Evolutionary conservation across 2,329 filamentous ascomycete species (phyloP).

Genomic region (Hyphodiscus sp.): DNA sequence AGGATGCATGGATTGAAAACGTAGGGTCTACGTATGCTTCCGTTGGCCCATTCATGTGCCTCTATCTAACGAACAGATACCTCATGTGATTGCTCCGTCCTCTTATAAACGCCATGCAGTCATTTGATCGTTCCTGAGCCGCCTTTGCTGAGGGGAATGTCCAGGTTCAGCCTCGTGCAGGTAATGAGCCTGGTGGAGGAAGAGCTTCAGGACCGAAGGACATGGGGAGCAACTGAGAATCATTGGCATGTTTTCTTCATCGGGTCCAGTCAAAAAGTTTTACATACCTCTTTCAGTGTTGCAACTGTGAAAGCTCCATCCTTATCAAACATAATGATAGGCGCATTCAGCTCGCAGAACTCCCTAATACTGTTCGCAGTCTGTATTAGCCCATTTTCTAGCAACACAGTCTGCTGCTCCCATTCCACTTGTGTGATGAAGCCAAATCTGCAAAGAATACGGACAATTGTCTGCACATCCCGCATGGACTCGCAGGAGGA

Average conservation of each 20-base stretch:
- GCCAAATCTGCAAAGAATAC: constrained; percentile 29
- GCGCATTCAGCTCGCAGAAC: constrained; percentile 62
- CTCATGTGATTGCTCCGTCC: neutral
- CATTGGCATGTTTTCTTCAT: neutral
- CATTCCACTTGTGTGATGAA: neutral
- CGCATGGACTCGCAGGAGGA: constrained; percentile 71
- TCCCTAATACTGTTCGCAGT: constrained; percentile 59
- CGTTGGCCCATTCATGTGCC: neutral
- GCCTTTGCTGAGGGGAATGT: neutral
- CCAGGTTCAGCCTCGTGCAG: constrained; percentile 11
- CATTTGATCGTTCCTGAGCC: neutral
- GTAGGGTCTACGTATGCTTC: neutral
- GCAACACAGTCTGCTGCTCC: neutral
- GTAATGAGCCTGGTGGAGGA: constrained; percentile 20
- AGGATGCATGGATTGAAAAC: neutral
- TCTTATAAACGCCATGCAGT: neutral
- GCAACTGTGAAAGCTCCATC: constrained; percentile 65
- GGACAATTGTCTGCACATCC: constrained; percentile 93
- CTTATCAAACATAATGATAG: constrained; percentile 89
- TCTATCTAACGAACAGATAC: neutral
- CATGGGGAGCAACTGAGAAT: neutral
- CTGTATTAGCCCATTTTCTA: neutral
- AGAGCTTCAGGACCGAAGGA: constrained; percentile 57
- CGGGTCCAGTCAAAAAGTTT: neutral
- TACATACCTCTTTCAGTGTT: constrained; percentile 57